These are phyloP conservation scores for Colletotrichum chrysophilum DNA, from an alignment of 2,329 filamentous ascomycete species.

Conservation along the genomic window DNA sequence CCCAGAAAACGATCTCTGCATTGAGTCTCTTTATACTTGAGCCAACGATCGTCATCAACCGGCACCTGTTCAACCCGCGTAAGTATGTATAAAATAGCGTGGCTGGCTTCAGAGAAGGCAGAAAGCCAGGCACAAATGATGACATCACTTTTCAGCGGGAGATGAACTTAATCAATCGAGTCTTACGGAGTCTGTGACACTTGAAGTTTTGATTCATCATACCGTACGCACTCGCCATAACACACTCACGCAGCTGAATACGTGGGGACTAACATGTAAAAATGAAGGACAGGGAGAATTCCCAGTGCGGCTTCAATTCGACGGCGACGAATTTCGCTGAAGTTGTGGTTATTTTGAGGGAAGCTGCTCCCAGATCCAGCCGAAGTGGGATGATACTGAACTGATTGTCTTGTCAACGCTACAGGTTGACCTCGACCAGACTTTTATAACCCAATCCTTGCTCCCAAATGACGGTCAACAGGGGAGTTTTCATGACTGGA, in stretches of 20 bases:
- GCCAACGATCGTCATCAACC: background rate
- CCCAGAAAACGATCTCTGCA: background rate
- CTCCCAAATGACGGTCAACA: too few relatives aligned
- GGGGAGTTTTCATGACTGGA: background rate
- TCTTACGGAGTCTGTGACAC: background rate
- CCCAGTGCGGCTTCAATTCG: accelerated
- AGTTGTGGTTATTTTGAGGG: accelerated
- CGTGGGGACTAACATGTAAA: background rate
- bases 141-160: too few relatives aligned
- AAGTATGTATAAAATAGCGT: background rate
- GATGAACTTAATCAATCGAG: background rate
- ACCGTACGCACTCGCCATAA: background rate
- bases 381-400: too few relatives aligned
- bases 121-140: background rate
- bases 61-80: background rate
- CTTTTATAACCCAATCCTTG: background rate
- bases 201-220: background rate
- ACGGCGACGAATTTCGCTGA: accelerated
- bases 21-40: accelerated
- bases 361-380: background rate
- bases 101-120: background rate
- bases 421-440: accelerated
- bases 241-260: background rate
- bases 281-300: background rate
- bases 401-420: background rate